phyloP scores from a whole-genome alignment of 2,329 filamentous ascomycete species.

The Cordyceps pruinosa region DNA sequence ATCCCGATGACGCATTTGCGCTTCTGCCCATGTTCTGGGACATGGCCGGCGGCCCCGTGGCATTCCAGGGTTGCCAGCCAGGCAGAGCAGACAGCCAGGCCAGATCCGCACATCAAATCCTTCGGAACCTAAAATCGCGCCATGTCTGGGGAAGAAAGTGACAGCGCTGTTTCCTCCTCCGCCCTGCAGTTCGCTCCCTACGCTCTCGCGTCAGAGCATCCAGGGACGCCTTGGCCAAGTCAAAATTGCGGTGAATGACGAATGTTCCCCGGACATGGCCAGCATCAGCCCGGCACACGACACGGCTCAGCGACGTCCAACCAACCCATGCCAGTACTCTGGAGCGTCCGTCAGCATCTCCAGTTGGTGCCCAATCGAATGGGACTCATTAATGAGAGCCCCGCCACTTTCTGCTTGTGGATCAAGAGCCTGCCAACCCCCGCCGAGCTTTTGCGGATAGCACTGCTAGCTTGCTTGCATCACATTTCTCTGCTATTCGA shows the following conservation, averaged over 20 bases:
- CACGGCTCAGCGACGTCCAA: not conserved
- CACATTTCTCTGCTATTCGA: not conserved
- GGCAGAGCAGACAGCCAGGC: too few relatives aligned
- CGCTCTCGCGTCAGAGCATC: not conserved
- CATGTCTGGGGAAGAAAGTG: constrained; percentile 3
- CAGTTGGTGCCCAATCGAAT: constrained; percentile 11
- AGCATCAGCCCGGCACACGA: not conserved
- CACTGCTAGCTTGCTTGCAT: not conserved
- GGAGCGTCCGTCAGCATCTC: not conserved
- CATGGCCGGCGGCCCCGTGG: not conserved
- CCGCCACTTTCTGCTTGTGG: constrained; percentile 2
- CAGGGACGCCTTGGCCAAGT: not conserved
- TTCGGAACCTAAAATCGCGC: constrained; percentile 6
- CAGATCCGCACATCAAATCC: not conserved
- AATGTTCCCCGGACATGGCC: not conserved
- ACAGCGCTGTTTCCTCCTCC: not conserved
- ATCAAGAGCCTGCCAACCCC: constrained; percentile 3
- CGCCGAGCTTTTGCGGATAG: not conserved
- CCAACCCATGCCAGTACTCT: constrained; percentile 9
- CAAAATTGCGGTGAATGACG: constrained; percentile 12
- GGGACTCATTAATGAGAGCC: constrained; percentile 11
- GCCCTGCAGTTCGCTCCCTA: not conserved
- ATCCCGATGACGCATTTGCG: constrained; percentile 9
- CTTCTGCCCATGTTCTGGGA: not conserved
- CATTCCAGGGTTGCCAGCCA: not conserved